Evolutionary conservation across 768 basidiomycete genomes (phyloP).

Genomic region (Hypsizygus marmoreus): DNA sequence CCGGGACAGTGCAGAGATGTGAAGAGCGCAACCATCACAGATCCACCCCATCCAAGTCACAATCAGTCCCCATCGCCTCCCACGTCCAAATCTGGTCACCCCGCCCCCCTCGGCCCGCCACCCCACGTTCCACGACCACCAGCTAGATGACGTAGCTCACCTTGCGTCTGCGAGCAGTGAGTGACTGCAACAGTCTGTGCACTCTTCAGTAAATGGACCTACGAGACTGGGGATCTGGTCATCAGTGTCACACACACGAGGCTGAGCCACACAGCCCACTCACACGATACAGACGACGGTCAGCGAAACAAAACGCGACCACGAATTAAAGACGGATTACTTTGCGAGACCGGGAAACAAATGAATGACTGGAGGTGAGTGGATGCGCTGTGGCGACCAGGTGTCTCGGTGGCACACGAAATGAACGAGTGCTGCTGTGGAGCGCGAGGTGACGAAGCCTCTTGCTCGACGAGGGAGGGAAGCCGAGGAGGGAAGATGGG

Average conservation of each 20-base stretch:
- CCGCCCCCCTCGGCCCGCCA: too few species aligned
- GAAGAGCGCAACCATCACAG: too few species aligned
- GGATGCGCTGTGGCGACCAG: conserved; percentile 24
- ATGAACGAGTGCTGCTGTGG: conserved; percentile 43
- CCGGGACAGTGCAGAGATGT: too few species aligned
- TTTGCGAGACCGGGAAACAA: conserved; percentile 37
- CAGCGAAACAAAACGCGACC: conserved; percentile 21
- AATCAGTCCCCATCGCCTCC: too few species aligned
- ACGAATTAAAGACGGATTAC: conserved; percentile 31
- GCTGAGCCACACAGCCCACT: conserved; percentile 7
- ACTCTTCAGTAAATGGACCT: too few species aligned
- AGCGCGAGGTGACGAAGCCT: conserved; percentile 32
- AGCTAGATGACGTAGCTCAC: too few species aligned
- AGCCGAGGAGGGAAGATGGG: conserved; percentile 23
- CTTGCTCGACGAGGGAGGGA: conserved; percentile 35
- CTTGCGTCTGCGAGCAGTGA: too few species aligned
- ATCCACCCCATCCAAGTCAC: too few species aligned
- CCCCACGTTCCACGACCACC: too few species aligned
- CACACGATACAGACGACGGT: conserved; percentile 23
- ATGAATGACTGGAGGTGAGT: conserved; percentile 54
- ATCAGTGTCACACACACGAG: not conserved
- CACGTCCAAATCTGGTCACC: too few species aligned
- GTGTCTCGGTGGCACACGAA: conserved; percentile 43
- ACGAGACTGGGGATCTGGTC: too few species aligned
- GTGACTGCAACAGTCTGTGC: too few species aligned